Base-by-base conservation (phyloP, 2,329 filamentous ascomycete species). In the Fusarium sororula region DNA sequence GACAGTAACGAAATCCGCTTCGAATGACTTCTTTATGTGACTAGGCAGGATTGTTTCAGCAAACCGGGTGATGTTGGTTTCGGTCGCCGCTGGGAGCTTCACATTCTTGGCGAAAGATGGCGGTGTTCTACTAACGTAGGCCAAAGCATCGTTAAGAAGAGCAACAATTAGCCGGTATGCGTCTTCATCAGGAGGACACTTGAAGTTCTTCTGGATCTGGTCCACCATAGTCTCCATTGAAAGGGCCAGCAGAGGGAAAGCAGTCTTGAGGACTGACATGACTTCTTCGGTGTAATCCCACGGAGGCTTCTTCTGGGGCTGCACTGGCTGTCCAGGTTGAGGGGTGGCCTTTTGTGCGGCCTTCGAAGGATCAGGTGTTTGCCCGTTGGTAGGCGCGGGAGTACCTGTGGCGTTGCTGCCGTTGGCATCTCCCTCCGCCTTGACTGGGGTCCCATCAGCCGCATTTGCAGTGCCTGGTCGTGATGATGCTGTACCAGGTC, bases 201-300 rank as follows among this genome's bases (percentile, higher is more conserved):
- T 99, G 89, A 99, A 99, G 83, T 98, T 93, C 87, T 98, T 98
- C 82, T 96, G 93, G 67, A 99, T 98, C 83, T 98, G 96, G 80
- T 99, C 96, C 37, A 98, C 95, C 95, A 98, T 99, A 1, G 96
- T 98, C 85, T 99, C 96, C 96, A 99, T 98, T 0, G 96, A 98
- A 48, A 98, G 86, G 15, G 97, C 96, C 77, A 99, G 89, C 24
- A 99, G 88, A 30, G 96, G 96, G 87, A 98, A 99, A 0, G 96
- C 95, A 12, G 96, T 98, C 87, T 99, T 98, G 61, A 99, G 90
- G 37, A 95, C 93, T 39, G 95, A 93, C 88, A 98, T 95, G 69
- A 99, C 94, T 81, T 98, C 95, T 77, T 99, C 96, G 1, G 95
- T 96, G 77, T 97, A 92, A 80, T 99, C 96, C 96, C 96, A 98